Base-by-base conservation (phyloP, 2,329 filamentous ascomycete genomes). In the Dichotomopilus funicola region DNA sequence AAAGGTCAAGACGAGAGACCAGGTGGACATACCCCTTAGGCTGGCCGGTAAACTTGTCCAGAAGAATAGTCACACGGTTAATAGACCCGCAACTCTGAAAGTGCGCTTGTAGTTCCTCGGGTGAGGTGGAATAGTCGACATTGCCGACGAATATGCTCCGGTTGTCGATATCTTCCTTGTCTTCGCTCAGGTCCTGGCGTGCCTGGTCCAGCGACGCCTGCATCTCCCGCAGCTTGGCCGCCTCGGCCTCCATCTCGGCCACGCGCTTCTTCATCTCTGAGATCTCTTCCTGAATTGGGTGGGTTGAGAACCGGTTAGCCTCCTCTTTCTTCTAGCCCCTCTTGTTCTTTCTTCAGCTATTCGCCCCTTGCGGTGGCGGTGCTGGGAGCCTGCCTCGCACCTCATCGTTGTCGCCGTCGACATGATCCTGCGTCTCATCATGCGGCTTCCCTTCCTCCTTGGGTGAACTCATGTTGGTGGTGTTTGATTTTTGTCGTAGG, bases 141-240 rank as follows among this genome's bases (percentile, higher is more conserved):
- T 99, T 99, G 64, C 94, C 94, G 45, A 99, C 94, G 71, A 99
- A 99, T 72, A 99, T 91, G 74, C 91, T 96, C 67, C 94, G 86
- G 63, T 86, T 86, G 73, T 99, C 94, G 57, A 99, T 85, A 64
- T 96, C 95, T 71, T 96, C 91, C 73, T 95, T 95, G 75, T 91
- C 91, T 70, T 97, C 94, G 62, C 87, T 83, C 59, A 94, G 79
- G 64, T 89, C 89, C 62, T 90, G 85, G 60, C 84, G 86, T 66
- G 94, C 88, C 69, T 91, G 85, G 70, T 97, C 92, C 59, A 97
- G 80, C 53, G 80, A 85, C 54, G 86, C 86, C 71, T 94, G 89
- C 88, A 94, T 91, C 72, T 92, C 89, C 63, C 89, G 83, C 53
- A 94, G 80, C 73, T 91, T 91, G 57, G 87, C 87, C 5, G 89